These are phyloP conservation scores for Myxozyma neotropica DNA, from an alignment of 805 yeast genomes.

Conservation along the genomic window DNA sequence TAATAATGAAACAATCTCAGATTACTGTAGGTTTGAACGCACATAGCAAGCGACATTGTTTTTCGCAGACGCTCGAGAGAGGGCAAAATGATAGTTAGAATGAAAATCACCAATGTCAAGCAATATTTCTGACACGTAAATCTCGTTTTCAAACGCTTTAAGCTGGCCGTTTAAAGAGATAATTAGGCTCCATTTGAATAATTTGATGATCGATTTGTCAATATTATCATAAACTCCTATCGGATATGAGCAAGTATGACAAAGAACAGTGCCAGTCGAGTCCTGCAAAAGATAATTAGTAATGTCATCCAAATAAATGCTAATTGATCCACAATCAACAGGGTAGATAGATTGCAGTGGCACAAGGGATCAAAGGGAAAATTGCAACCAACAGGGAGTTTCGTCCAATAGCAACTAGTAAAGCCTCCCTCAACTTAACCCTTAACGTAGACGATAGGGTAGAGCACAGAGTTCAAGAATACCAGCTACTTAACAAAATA, in stretches of 20 bases:
- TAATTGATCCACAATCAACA: neutral
- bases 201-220: conserved; percentile 5
- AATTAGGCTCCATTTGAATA: conserved; percentile 61
- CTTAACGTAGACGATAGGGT: neutral
- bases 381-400: neutral
- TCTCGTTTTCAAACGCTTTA: conserved; percentile 4
- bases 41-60: conserved; percentile 6
- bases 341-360: neutral
- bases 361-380: neutral
- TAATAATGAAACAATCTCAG: neutral
- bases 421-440: neutral
- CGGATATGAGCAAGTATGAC: neutral
- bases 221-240: neutral
- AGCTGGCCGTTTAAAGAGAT: conserved; percentile 33
- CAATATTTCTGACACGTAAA: conserved; percentile 40
- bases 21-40: neutral
- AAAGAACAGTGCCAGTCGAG: neutral
- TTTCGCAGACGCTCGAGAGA: conserved; percentile 27
- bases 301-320: conserved; percentile 1
- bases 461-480: neutral
- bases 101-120: conserved; percentile 49
- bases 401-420: neutral
- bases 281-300: neutral
- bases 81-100: conserved; percentile 46
- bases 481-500: neutral